Base-by-base conservation (phyloP, 345 rosid genomes). In the Linum lewisii region DNA sequence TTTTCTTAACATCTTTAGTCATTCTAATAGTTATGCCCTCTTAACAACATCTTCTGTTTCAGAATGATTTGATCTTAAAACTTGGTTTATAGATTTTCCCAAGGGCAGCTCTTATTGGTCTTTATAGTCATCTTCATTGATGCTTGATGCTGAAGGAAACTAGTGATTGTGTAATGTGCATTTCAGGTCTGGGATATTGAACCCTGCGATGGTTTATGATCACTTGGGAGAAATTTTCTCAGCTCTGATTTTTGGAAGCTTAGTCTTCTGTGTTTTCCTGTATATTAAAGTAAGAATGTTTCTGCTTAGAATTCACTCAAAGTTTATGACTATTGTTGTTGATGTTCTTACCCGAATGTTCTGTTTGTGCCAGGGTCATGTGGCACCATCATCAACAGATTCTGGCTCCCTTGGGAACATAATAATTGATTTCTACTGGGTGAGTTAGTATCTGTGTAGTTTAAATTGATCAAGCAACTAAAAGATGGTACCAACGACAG, bases 351-450 rank as follows among this genome's bases (percentile, higher is more conserved):
- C 45, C 29, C 63, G 29, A 26, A 49, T 49, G 14, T 38, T 76
- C 71, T 59, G 32, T 72, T 54, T 70, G 34, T 78, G 50, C 61
- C 70, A 90, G 97, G 99, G 99, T 72, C 95, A 80, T 45, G 55
- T 90, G 69, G 96, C 91, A 18, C 97, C 99, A 66, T 93, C 97
- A 53, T 93, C 99, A 49, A 77, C 78, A 25, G 99, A 93, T 74
- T 89, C 94, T 64, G 97, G 99, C 63, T 93, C 99, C 54, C 82
- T 79, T 60, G 95, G 97, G 54, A 93, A 93, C 81, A 29, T 86
- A 37, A 81, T 89, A 65, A 83, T 93, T 29, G 99, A 93, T 72
- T 93, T 93, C 82, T 93, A 93, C 50, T 93, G 95, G 99, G 99
- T 89, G 74, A 84, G 96, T 45, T 57, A 20, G 29, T 24, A 34